Base-by-base conservation (phyloP, 2,329 filamentous ascomycete genomes). In the Nigrospora sphaerica region DNA sequence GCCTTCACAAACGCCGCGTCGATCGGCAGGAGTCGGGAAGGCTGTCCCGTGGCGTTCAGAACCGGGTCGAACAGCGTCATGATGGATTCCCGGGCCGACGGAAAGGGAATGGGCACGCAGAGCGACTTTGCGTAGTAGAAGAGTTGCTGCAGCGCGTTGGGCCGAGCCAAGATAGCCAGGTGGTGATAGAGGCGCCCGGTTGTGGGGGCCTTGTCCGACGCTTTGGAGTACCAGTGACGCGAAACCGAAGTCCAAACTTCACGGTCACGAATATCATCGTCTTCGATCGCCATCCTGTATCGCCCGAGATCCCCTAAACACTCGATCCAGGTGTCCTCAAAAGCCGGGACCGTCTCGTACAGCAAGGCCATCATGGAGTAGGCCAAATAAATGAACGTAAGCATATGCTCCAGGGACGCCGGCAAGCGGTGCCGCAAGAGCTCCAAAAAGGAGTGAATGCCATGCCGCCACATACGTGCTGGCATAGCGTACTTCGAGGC, bases 281-380 rank as follows among this genome's bases (percentile, higher is more conserved):
- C 86, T 61, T 96, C 91, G 39, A 96, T 90, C 0, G 90, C 89
- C 90, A 96, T 96, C 1, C 85, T 74, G 39, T 95, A 96, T 17
- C 91, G 74, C 0, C 85, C 86, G 0, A 97, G 66, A 58, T 97
- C 91, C 0, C 92, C 92, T 0, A 97, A 69, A 45, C 91, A 96
- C 54, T 96, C 92, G 10, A 95, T 88, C 92, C 92, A 97, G 0
- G 88, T 95, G 47, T 93, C 86, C 44, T 86, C 79, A 53, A 95
- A 96, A 0, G 78, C 74, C 0, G 86, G 83, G 0, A 95, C 88
- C 0, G 88, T 95, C 57, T 97, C 92, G 49, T 90, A 86, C 0
- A 96, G 66, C 0, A 96, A 65, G 0, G 88, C 85, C 78, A 96
- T 88, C 81, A 95, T 95, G 2, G 85, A 86, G 53, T 96, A 97